Conservation (phyloP, 2,329 filamentous ascomycete genomes). For the Xylariales sp. region DNA sequence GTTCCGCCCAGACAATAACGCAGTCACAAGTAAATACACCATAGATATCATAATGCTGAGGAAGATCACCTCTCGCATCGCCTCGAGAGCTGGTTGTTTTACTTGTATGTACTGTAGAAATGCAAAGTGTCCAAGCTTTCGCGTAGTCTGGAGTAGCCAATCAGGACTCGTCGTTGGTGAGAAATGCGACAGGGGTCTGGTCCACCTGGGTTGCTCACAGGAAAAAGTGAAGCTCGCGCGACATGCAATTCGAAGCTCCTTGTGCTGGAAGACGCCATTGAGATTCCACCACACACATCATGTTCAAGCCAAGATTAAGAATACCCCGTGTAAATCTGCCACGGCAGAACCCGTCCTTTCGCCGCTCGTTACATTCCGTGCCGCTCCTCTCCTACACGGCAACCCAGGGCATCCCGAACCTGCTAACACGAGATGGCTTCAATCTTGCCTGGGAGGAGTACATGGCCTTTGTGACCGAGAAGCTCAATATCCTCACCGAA, state of each 20-base stretch:
- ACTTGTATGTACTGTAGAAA: no score
- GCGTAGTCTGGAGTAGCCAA: no score
- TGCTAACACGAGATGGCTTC: slow-evolving; percentile 68
- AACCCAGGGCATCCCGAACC: slow-evolving; percentile 54
- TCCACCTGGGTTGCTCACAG: neutral
- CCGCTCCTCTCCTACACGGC: slow-evolving; percentile 41
- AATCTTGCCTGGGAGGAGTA: slow-evolving; percentile 78
- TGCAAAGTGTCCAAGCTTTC: no score
- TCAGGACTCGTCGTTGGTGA: no score
- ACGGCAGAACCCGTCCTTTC: slow-evolving; percentile 25
- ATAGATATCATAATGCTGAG: no score
- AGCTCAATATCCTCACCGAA: slow-evolving; percentile 68
- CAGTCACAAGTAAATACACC: no score
- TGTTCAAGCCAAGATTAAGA: slow-evolving; percentile 53
- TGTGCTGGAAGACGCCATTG: neutral
- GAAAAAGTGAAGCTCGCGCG: neutral
- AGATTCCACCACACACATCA: slow-evolving; percentile 23
- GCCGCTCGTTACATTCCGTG: slow-evolving; percentile 42
- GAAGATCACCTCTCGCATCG: no score
- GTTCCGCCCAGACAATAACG: no score
- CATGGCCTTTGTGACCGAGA: slow-evolving; percentile 67
- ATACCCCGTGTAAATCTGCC: slow-evolving; percentile 40
- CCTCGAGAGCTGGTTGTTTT: no score
- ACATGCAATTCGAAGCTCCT: neutral
- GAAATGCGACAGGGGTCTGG: neutral